These are phyloP conservation scores for Xylaria sp. DNA, from an alignment of 2,329 filamentous ascomycete species.

Conservation along the genomic window DNA sequence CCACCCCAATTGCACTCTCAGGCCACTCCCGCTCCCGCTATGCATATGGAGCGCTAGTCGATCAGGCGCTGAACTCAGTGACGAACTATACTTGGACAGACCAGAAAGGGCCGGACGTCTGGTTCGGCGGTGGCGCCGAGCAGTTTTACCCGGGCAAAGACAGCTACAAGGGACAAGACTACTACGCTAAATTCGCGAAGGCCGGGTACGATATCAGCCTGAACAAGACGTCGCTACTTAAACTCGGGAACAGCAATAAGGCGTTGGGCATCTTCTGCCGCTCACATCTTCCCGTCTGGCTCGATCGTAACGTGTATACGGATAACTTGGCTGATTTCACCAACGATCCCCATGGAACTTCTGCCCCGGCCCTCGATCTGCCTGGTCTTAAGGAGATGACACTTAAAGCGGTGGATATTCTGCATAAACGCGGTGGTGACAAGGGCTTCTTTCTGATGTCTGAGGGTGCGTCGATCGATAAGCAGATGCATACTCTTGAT, in stretches of 20 bases:
- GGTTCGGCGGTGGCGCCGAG: constrained; percentile 85
- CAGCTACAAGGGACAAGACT: constrained; percentile 77
- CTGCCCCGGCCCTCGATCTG: constrained; percentile 74
- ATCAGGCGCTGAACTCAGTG: constrained; percentile 79
- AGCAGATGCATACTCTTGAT: constrained; percentile 88
- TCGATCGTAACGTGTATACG: constrained; percentile 84
- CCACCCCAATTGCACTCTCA: constrained; percentile 79
- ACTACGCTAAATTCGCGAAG: constrained; percentile 80
- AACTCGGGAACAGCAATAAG: constrained; percentile 66
- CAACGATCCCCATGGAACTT: constrained; percentile 75
- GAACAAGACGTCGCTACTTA: constrained; percentile 77
- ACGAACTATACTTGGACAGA: constrained; percentile 85
- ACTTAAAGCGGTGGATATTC: constrained; percentile 82
- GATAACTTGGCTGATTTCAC: constrained; percentile 72
- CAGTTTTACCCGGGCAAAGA: constrained; percentile 75
- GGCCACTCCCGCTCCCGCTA: constrained; percentile 77
- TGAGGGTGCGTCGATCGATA: constrained; percentile 86
- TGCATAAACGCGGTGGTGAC: constrained; percentile 72
- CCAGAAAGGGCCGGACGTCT: constrained; percentile 79
- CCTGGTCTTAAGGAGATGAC: constrained; percentile 92
- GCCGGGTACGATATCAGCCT: constrained; percentile 76
- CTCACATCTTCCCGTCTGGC: constrained; percentile 82
- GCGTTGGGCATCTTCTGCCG: constrained; percentile 82
- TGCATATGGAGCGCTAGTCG: constrained; percentile 76
- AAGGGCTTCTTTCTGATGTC: constrained; percentile 90